Base-by-base conservation (phyloP, 2,329 filamentous ascomycete species). In the Alternaria ventricosa region DNA sequence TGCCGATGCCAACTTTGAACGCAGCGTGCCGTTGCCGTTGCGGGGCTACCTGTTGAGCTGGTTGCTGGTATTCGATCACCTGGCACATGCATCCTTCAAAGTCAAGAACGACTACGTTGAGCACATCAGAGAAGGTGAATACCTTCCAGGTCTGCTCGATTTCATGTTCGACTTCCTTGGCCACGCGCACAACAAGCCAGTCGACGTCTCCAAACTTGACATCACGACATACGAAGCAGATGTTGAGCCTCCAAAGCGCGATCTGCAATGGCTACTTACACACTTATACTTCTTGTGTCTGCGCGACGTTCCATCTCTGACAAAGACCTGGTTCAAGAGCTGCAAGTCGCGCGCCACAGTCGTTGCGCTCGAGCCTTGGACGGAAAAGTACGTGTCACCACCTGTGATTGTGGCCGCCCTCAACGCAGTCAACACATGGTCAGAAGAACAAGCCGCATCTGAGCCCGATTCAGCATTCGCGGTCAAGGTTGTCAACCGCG, bases 61-160 rank as follows among this genome's bases (percentile, higher is more conserved):
- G 96, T 88, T 92, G 67, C 84, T 98, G 1, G 86, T 97, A 0
- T 98, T 97, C 75, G 93, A 97, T 71, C 90, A 95, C 47, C 96
- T 95, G 75, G 84, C 85, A 18, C 88, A 89, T 20, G 89, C 94
- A 12, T 93, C 94, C 0, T 90, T 92, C 78, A 93, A 93, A 71
- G 89, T 98, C 15, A 92, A 93, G 70, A 88, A 88, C 62, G 90
- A 94, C 72, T 98, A 97, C 73, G 87, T 89, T 0, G 88, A 93
- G 23, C 88, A 92, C 62, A 86, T 99, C 60, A 96, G 94, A 76
- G 87, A 91, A 25, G 89, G 90, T 13, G 87, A 89, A 11, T 90
- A 90, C 60, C 81, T 97, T 0, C 80, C 83, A 0, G 88, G 90
- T 1, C 81, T 99, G 1, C 83, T 98, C 25, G 86, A 91, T 51